Evolutionary conservation across 2,329 filamentous ascomycete species (phyloP).

Genomic region (Westerdykella sp.): DNA sequence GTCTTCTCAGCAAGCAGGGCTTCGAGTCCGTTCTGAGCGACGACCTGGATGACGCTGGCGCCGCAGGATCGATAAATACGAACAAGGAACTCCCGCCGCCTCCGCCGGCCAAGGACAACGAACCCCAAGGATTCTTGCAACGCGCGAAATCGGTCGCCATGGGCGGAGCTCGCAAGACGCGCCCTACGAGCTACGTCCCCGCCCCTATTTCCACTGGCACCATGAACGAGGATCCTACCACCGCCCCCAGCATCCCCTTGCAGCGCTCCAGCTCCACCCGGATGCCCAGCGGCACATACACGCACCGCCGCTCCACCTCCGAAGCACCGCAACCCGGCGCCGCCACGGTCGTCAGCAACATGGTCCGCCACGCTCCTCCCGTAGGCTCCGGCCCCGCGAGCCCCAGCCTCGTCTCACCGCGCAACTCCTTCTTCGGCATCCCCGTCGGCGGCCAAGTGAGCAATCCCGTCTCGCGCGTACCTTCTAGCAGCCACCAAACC

Average conservation of each 20-base stretch:
- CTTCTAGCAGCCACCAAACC: slow-evolving; percentile 25
- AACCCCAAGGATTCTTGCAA: slow-evolving; percentile 46
- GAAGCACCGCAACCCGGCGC: slow-evolving; percentile 48
- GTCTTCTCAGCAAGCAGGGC: slow-evolving; percentile 86
- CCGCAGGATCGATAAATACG: slow-evolving; percentile 42
- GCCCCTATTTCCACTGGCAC: slow-evolving; percentile 8
- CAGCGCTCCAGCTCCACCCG: slow-evolving; percentile 50
- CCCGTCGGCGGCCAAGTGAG: slow-evolving; percentile 38
- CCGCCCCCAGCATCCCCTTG: slow-evolving; percentile 70
- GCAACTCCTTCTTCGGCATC: slow-evolving; percentile 38
- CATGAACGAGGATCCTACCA: slow-evolving; percentile 57
- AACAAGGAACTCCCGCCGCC: slow-evolving; percentile 84
- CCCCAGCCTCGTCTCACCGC: slow-evolving; percentile 31
- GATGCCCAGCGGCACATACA: slow-evolving; percentile 28
- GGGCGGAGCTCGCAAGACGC: slow-evolving; percentile 39
- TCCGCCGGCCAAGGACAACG: slow-evolving; percentile 52
- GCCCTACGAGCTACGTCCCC: slow-evolving; percentile 40
- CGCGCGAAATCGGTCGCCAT: slow-evolving; percentile 55
- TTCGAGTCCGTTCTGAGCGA: slow-evolving; percentile 91
- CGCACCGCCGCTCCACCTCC: slow-evolving; percentile 41
- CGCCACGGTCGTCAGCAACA: slow-evolving; percentile 75
- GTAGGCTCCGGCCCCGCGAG: slow-evolving; percentile 45
- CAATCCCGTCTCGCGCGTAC: slow-evolving; percentile 28
- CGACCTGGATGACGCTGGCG: slow-evolving; percentile 44
- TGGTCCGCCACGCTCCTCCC: slow-evolving; percentile 66